Evolutionary conservation across 768 basidiomycete genomes (phyloP), one percentile per base, ranked within the genome.

Genomic region (Pisolithus microcarpus): DNA sequence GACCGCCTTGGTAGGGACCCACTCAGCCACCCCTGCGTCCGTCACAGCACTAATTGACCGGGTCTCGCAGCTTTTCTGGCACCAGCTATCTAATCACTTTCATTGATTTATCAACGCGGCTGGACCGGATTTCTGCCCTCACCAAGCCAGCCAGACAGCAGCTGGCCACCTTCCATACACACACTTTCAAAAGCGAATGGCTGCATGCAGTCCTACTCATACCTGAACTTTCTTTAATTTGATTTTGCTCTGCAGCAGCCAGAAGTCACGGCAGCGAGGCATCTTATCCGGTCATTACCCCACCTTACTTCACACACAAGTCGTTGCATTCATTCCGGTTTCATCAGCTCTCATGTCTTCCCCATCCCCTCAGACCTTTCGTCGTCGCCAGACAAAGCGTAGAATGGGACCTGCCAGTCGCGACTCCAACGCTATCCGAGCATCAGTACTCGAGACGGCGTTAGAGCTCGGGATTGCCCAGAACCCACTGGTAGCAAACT

Each of bases 381-480:
- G 57, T 36, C 66, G 62, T 54, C 64, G 67, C 15, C 67, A 62
- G 30, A 58, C 68, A 8, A 60, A 54, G 50, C 45, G 44, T 1
- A 48, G 31, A 21, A 24, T 44, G n/a, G 47, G 42, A 24, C 34
- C 34, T 31, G 38, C 31, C 4, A 65, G 64, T 19, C 78, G 82
- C 38, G 72, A 81, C 59, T 84, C 84, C 0, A 78, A 72, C 64
- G 63, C 76, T 13, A 70, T 87, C 18, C 77, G 86, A 15, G 85
- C 86, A 1, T 87, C 85, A 15, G 85, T 88, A 21, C 76, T 87
- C 38, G 84, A 88, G 59, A 82, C 75, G 7, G 86, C 85, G 7
- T 72, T 87, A 37, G 71, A 85, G 61, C 75, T 88, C 11, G 86
- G 86, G 3, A 61, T 87, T 18, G 76, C 77, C 30, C 74, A 67